These are phyloP conservation scores for Penicillium sp. DNA, from an alignment of 2,329 filamentous ascomycete genomes.

Conservation along the genomic window DNA sequence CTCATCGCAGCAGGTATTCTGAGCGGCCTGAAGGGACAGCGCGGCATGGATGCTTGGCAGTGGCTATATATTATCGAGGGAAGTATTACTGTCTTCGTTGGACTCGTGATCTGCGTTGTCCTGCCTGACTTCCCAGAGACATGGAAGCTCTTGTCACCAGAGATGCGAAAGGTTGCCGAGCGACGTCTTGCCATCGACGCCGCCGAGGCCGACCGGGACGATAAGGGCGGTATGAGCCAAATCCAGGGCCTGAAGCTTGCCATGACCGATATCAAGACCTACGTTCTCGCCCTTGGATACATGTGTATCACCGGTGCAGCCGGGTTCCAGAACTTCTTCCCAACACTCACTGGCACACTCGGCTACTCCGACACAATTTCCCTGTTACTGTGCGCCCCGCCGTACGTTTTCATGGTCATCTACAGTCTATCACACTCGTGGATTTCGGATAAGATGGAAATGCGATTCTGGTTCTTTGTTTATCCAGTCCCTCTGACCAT, in stretches of 20 bases:
- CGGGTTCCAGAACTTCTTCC: constrained; percentile 57
- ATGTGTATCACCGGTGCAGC: constrained; percentile 46
- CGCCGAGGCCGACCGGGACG: constrained; percentile 48
- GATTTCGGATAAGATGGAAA: constrained; percentile 43
- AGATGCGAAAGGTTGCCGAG: constrained; percentile 47
- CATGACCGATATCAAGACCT: constrained; percentile 50
- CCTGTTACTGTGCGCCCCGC: constrained; percentile 50
- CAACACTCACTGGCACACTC: constrained; percentile 47
- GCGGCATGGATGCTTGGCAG: constrained; percentile 39
- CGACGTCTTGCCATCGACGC: constrained; percentile 50
- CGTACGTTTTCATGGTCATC: constrained; percentile 52
- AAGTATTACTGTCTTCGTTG: constrained; percentile 31
- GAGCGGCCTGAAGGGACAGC: constrained; percentile 35
- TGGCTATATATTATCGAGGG: constrained; percentile 45
- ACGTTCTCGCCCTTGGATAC: constrained; percentile 43
- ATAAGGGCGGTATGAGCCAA: constrained; percentile 46
- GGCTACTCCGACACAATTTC: constrained; percentile 46
- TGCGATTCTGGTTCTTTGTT: constrained; percentile 52
- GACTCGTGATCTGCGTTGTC: constrained; percentile 31
- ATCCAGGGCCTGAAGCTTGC: constrained; percentile 50
- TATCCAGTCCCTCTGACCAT: constrained; percentile 52
- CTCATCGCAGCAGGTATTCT: constrained; percentile 53
- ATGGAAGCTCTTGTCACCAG: constrained; percentile 41
- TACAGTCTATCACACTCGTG: constrained; percentile 45
- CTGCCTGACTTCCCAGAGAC: constrained; percentile 46